These are phyloP conservation scores for Naganishia cerealis DNA, from an alignment of 1,284 basidiomycete species.

Conservation along the genomic window DNA sequence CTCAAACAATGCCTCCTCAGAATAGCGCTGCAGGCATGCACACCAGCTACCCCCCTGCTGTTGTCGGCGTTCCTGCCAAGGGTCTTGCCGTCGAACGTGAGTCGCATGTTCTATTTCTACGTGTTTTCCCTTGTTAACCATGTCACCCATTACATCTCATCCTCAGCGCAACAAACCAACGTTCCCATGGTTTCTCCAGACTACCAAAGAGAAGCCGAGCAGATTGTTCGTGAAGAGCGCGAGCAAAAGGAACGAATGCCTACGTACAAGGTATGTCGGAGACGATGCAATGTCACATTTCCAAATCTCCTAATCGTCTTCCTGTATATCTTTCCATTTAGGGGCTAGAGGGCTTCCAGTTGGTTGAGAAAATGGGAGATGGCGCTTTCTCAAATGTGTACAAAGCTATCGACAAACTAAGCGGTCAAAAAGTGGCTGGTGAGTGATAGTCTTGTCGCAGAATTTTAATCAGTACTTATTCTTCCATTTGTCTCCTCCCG, in stretches of 20 bases:
- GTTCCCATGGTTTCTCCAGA: conserved; percentile 50
- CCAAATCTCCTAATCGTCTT: conserved; percentile 17
- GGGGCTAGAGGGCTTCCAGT: conserved; percentile 77
- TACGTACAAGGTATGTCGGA: conserved; percentile 60
- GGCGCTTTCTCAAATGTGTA: conserved; percentile 99
- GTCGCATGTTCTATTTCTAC: neutral
- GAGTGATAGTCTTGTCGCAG: conserved; percentile 38
- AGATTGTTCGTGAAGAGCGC: conserved; percentile 75
- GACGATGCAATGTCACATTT: conserved; percentile 4
- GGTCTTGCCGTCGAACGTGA: conserved; percentile 15
- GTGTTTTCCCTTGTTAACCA: neutral
- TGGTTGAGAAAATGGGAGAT: conserved; percentile 93
- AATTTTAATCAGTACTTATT: neutral
- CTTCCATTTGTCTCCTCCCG: conserved; percentile 32
- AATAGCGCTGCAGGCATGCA: conserved; percentile 40
- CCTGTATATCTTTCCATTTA: conserved; percentile 23
- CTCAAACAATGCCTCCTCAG: conserved; percentile 44
- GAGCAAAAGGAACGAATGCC: conserved; percentile 76
- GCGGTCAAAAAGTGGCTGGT: conserved; percentile 84
- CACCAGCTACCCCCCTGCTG: conserved; percentile 35
- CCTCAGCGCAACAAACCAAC: conserved; percentile 52
- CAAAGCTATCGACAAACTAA: conserved; percentile 78
- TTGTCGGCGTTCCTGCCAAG: conserved; percentile 36
- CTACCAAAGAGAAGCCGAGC: conserved; percentile 65
- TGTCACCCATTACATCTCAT: conserved; percentile 41